Percentiles rank a stretch among this genome's conserved stretches.
Conservation (phyloP, 1,284 basidiomycete species). For the Laetiporus sulphureus region DNA sequence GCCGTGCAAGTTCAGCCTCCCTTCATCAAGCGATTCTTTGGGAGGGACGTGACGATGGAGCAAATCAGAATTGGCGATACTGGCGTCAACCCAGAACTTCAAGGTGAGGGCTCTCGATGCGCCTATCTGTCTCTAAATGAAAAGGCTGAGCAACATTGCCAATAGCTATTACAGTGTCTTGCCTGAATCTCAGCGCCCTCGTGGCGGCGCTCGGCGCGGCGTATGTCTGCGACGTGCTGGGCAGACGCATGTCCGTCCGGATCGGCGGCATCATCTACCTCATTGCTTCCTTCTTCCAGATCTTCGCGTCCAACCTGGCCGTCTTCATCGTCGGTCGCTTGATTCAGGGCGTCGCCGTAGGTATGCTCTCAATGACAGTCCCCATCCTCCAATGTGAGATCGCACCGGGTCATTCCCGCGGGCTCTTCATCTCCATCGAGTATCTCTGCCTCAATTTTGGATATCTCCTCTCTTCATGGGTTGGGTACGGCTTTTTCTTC, state of each 20-base stretch:
- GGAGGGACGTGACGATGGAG: conserved; percentile 32
- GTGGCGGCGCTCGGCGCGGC: conserved; percentile 39
- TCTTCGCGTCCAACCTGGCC: conserved; percentile 36
- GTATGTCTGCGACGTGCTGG: conserved; percentile 42
- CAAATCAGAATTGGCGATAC: conserved; percentile 36
- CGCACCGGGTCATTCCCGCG: conserved; percentile 43
- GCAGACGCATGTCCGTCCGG: conserved; percentile 41
- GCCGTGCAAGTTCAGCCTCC: conserved; percentile 45
- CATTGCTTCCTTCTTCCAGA: conserved; percentile 40
- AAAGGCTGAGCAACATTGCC: conserved; percentile 1
- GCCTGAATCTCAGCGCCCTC: conserved; percentile 44
- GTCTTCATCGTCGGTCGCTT: conserved; percentile 39
- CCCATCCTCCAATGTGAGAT: conserved; percentile 49
- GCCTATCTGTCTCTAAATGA: conserved; percentile 1
- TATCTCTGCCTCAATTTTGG: conserved; percentile 46
- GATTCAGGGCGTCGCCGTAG: conserved; percentile 41
- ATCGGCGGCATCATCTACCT: conserved; percentile 43
- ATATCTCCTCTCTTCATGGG: conserved; percentile 44
- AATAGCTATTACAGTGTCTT: conserved; percentile 44
- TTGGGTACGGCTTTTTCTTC: conserved; percentile 47
- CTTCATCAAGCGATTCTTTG: conserved; percentile 44
- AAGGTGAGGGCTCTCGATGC: conserved; percentile 28
- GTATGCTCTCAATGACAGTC: conserved; percentile 48
- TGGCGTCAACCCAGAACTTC: conserved; percentile 38
- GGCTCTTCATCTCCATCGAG: conserved; percentile 45